These are phyloP conservation scores for Tetracentron sinense DNA, from an alignment of 164 flowering plant species.

Conservation along the genomic window DNA sequence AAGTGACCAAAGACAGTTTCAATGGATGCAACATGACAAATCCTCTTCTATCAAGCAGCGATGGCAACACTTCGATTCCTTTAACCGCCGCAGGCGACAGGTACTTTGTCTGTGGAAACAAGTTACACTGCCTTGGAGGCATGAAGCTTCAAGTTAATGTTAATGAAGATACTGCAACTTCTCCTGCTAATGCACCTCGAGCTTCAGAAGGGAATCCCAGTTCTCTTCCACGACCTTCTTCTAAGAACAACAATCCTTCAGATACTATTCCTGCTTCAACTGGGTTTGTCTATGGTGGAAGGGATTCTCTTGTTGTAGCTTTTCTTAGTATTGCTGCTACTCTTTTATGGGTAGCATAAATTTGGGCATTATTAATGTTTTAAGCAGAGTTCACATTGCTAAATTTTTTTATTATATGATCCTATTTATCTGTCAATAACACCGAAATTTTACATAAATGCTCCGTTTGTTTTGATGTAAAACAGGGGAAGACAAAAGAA, in stretches of 20 bases:
- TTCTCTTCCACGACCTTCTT: slow-evolving; percentile 23
- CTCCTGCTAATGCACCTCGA: slow-evolving; percentile 38
- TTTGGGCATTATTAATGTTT: no score
- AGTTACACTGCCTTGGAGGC: slow-evolving; percentile 53
- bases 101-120: slow-evolving; percentile 48
- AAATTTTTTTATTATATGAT: no score
- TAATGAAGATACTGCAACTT: slow-evolving; percentile 16
- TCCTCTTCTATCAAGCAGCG: slow-evolving; percentile 17
- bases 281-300: slow-evolving; percentile 15
- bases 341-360: no score
- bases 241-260: slow-evolving; percentile 33
- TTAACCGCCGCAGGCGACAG: slow-evolving; percentile 35
- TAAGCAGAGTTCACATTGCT: no score
- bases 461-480: no score
- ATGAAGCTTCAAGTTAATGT: slow-evolving; percentile 51
- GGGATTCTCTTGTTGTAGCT: slow-evolving; percentile 11
- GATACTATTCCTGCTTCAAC: slow-evolving; percentile 22
- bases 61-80: slow-evolving; percentile 47
- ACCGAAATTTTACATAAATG: no score
- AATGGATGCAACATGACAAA: slow-evolving; percentile 42
- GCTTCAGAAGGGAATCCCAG: slow-evolving; percentile 11
- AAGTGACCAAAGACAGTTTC: slow-evolving; percentile 33
- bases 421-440: no score
- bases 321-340: neutral
- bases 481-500: no score